Conservation (phyloP, 768 basidiomycete species). For the Auricularia auricula-judae region DNA sequence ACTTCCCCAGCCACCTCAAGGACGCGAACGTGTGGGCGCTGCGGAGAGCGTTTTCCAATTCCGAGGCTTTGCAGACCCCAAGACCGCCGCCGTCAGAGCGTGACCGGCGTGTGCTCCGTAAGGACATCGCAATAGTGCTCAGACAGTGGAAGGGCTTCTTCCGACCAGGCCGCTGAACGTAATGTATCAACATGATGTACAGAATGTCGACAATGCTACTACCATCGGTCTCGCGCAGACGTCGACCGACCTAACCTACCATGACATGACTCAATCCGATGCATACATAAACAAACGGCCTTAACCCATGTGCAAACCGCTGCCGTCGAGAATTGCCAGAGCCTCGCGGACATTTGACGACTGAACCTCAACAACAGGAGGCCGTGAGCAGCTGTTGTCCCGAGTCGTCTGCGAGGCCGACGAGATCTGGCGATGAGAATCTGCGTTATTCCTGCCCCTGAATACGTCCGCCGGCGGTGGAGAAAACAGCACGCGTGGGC, state of each 20-base stretch:
- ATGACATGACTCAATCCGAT: not conserved
- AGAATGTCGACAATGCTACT: not conserved
- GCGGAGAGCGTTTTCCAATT: constrained; percentile 26
- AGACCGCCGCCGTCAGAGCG: not conserved
- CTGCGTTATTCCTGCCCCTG: not conserved
- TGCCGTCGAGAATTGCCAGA: constrained; percentile 53
- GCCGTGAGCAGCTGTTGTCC: not conserved
- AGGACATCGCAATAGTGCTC: not conserved
- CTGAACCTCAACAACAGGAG: not conserved
- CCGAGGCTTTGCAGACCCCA: not conserved
- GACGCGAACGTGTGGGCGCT: constrained; percentile 36
- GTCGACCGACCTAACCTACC: not conserved
- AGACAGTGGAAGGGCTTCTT: not conserved
- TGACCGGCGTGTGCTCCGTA: not conserved
- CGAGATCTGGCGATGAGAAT: constrained; percentile 1
- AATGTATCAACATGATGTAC: not conserved
- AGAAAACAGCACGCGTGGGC: constrained; percentile 53
- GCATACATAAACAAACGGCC: not conserved
- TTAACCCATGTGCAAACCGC: not conserved
- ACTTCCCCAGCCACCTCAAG: constrained; percentile 43
- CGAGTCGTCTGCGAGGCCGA: not conserved
- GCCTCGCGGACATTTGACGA: constrained; percentile 43
- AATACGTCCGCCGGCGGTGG: constrained; percentile 29
- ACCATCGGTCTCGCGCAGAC: not conserved
- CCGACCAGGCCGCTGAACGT: not conserved